Evolutionary conservation across 257 asterid species (phyloP).

Genomic region (Forsythia suspensa): DNA sequence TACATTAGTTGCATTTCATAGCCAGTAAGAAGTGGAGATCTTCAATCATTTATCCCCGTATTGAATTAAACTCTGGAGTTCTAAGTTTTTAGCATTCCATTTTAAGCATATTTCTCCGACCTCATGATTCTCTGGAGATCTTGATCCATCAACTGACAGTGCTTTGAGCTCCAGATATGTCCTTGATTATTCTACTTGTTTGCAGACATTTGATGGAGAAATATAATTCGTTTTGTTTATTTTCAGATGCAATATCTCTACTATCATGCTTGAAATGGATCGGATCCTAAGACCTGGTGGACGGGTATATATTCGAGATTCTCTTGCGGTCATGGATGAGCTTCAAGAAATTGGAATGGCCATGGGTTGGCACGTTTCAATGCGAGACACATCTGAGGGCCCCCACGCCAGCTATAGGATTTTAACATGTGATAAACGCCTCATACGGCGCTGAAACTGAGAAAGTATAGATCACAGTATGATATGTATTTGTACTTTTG

Average conservation of each 20-base stretch:
- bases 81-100: background rate
- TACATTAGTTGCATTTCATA: background rate
- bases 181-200: background rate
- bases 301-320: slow-evolving; percentile 39
- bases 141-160: background rate
- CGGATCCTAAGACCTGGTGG: slow-evolving; percentile 58
- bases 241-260: slow-evolving; percentile 47
- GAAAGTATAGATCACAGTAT: background rate
- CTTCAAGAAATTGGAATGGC: slow-evolving; percentile 44
- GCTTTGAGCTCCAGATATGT: background rate
- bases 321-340: slow-evolving; percentile 42
- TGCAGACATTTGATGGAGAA: background rate
- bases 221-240: slow-evolving; percentile 2
- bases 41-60: background rate
- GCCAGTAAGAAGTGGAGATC: background rate
- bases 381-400: slow-evolving; percentile 49
- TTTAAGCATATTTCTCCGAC: background rate
- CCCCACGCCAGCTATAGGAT: slow-evolving; percentile 48
- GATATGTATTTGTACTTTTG: background rate
- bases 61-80: background rate
- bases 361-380: slow-evolving; percentile 40
- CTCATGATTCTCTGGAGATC: background rate
- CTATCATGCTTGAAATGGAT: slow-evolving; percentile 59
- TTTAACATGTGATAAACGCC: slow-evolving; percentile 37
- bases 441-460: background rate